A percentile compares a stretch with the other conserved stretches of the same genome.
Conservation (phyloP, 2,329 filamentous ascomycete species). For the Alternaria gaisen region DNA sequence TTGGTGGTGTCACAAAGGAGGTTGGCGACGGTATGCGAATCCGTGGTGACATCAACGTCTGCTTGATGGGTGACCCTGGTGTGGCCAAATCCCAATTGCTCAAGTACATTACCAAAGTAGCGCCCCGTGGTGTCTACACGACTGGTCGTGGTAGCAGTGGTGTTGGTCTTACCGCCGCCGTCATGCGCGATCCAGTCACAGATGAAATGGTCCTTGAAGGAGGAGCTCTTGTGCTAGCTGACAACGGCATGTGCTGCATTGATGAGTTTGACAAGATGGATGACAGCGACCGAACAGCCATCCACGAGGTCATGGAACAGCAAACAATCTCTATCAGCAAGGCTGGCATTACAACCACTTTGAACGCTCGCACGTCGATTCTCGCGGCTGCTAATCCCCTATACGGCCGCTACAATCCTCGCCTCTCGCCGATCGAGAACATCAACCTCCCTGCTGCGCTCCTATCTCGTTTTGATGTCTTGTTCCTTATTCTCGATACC, state of each 20-base stretch:
- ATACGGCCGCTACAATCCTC: constrained; percentile 97
- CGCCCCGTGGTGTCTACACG: constrained; percentile 88
- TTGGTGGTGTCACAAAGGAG: constrained; percentile 94
- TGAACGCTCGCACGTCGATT: constrained; percentile 96
- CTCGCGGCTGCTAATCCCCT: constrained; percentile 95
- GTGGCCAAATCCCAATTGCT: constrained; percentile 98
- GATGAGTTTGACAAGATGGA: constrained; percentile 93
- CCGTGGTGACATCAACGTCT: constrained; percentile 98
- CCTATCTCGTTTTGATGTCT: constrained; percentile 93
- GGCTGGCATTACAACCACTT: constrained; percentile 93
- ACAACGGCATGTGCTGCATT: constrained; percentile 86
- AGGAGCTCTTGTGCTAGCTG: constrained; percentile 79
- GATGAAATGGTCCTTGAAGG: constrained; percentile 87
- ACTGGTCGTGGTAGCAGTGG: constrained; percentile 82
- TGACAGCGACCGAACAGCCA: constrained; percentile 81
- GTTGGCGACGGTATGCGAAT: constrained; percentile 99
- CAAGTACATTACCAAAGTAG: constrained; percentile 98
- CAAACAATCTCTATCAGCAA: constrained; percentile 88
- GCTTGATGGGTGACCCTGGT: constrained; percentile 98
- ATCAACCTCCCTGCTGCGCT: constrained; percentile 98
- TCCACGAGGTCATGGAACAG: constrained; percentile 90
- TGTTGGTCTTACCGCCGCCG: constrained; percentile 82
- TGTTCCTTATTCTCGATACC: constrained; percentile 96
- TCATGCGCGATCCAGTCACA: constrained; percentile 84
- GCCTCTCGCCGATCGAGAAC: constrained; percentile 96